These are phyloP conservation scores for Trichoderma harzianum DNA, from an alignment of 2,329 filamentous ascomycete genomes.

Conservation along the genomic window DNA sequence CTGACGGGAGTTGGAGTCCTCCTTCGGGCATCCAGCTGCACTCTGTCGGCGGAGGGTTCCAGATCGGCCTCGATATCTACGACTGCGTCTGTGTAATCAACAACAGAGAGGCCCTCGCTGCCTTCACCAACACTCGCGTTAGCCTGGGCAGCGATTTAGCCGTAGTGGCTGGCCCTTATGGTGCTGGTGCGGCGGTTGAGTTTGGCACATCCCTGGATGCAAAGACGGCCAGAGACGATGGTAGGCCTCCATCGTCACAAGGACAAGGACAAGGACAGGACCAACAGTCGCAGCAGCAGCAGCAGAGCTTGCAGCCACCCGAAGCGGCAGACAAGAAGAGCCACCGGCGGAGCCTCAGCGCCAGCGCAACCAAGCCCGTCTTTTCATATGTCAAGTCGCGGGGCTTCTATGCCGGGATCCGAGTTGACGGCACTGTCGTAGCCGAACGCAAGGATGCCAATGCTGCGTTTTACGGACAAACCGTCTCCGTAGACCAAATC, in stretches of 20 bases:
- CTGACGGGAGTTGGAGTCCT: constrained; percentile 70
- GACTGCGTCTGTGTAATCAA: constrained; percentile 89
- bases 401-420: constrained; percentile 82
- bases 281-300: constrained; percentile 7
- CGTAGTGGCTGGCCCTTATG: constrained; percentile 65
- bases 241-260: constrained; percentile 1
- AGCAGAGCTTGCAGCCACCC: constrained; percentile 28
- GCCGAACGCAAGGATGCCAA: constrained; percentile 88
- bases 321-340: constrained; percentile 26
- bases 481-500: constrained; percentile 45
- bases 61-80: constrained; percentile 82
- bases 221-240: background rate
- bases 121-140: constrained; percentile 71
- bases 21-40: constrained; percentile 81
- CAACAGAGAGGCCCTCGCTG: constrained; percentile 67
- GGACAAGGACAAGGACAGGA: background rate
- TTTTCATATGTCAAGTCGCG: constrained; percentile 79
- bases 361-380: constrained; percentile 39
- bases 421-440: constrained; percentile 82
- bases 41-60: constrained; percentile 74
- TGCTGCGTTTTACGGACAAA: constrained; percentile 75
- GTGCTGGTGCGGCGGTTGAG: constrained; percentile 71
- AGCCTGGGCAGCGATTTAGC: constrained; percentile 77
- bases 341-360: constrained; percentile 31
- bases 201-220: constrained; percentile 37